A percentile compares a stretch with the other conserved stretches of the same genome.
These are phyloP conservation scores for Caloboletus firmus DNA, from an alignment of 1,284 basidiomycete genomes.

Conservation along the genomic window DNA sequence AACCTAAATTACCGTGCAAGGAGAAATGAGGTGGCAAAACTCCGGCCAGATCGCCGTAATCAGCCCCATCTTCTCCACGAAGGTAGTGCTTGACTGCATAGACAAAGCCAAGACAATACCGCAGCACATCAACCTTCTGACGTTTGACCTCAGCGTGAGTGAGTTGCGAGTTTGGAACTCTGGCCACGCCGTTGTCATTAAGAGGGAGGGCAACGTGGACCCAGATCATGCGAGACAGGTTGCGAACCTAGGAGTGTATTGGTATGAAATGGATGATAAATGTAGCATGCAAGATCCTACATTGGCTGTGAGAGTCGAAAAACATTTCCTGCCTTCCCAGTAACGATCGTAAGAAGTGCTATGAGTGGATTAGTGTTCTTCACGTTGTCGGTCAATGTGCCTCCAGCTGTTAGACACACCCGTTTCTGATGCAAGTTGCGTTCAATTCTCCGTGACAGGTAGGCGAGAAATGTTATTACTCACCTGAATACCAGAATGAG, in stretches of 20 bases:
- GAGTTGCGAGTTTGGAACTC: constrained; percentile 46
- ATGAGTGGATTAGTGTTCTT: constrained; percentile 2
- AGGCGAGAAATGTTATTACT: constrained; percentile 18
- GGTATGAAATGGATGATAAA: background rate
- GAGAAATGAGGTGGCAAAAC: constrained; percentile 63
- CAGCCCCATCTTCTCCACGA: constrained; percentile 69
- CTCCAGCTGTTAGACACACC: constrained; percentile 23
- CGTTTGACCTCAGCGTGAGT: constrained; percentile 59
- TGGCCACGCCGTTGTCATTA: constrained; percentile 45
- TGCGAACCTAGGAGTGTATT: constrained; percentile 47
- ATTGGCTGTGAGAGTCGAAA: constrained; percentile 62
- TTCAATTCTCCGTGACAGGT: background rate
- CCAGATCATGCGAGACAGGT: constrained; percentile 73
- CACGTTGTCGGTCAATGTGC: background rate
- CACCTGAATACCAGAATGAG: constrained; percentile 78
- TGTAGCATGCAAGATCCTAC: constrained; percentile 42
- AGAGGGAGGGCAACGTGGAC: constrained; percentile 71
- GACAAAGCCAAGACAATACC: constrained; percentile 66
- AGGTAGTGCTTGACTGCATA: constrained; percentile 77
- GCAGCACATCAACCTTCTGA: constrained; percentile 71
- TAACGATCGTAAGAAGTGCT: constrained; percentile 81
- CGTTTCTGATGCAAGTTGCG: constrained; percentile 18
- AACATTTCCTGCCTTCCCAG: constrained; percentile 85
- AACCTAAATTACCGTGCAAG: constrained; percentile 44
- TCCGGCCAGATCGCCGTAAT: constrained; percentile 63